Base-by-base conservation (phyloP, 371 early-diverging fungal genomes). In the Rhizopus arrhizus region DNA sequence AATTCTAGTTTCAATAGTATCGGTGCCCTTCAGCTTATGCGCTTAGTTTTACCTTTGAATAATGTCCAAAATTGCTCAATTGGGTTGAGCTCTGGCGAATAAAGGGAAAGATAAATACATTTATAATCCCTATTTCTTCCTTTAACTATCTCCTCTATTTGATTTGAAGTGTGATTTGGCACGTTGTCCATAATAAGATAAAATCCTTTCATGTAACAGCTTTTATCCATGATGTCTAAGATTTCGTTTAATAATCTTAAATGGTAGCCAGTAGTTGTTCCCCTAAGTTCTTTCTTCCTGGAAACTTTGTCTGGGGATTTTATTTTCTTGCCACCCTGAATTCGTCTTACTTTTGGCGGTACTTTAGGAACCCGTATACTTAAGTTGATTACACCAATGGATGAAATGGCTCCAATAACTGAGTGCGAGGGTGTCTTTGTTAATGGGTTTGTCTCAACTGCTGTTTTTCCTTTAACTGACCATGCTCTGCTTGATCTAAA, bases 181-280 rank as follows among this genome's bases (percentile, higher is more conserved):
- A 35, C 56, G 9, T 56, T 56, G 12, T 56, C 56, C 56, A 56
- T 56, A 34, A 56, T 35, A 3, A 56, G 15, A 32, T 56, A 56
- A 28, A 15, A 35, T 11, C 47, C 56, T 35, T 13, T 34, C 22
- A 33, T 34, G 0, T 35, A 8, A 2, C n/a, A 16, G 32, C 32
- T 16, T 34, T 56, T 45, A 32, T 56, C 56, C 46, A 56, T 47
- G 3, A 47, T 38, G 35, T 56, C 11, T 22, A 56, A 35, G 13
- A 47, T 56, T 5, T 46, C 47, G 29, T 8, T 56, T 2, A 56
- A n/a, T 8, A 47, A 56, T 52, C 60, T 58, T n/a, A 61, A 16
- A 28, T 47, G 47, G 47, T 56, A 46, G 2, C 48, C 57, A 3
- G 57, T 34, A 22, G 57, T 47, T 12, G 57, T 56, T 12, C 45